Percentiles rank a stretch among this genome's conserved stretches.
Conservation (phyloP, 495 filamentous ascomycete species). For the Hypoxylon fuscum region DNA sequence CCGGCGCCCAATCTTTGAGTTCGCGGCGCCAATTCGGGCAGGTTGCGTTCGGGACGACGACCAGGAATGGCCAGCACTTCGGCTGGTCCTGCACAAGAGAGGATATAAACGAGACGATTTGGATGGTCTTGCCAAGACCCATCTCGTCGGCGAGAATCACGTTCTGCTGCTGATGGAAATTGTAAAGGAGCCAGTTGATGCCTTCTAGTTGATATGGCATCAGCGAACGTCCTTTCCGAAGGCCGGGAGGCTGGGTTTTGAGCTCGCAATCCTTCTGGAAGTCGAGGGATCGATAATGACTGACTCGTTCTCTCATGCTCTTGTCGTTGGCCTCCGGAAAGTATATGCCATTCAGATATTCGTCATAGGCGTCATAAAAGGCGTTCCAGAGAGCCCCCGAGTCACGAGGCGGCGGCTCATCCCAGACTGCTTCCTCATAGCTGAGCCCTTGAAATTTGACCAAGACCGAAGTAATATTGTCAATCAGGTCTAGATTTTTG, state of each 20-base stretch:
- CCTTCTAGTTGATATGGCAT: conserved; percentile 97
- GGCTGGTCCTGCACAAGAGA: conserved; percentile 78
- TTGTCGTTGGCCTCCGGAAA: conserved; percentile 64
- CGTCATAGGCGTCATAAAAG: conserved; percentile 82
- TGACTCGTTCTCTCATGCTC: conserved; percentile 68
- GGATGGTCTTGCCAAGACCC: conserved; percentile 98
- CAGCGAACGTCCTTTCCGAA: conserved; percentile 75
- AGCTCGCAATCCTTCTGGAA: conserved; percentile 74
- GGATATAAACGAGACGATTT: conserved; percentile 84
- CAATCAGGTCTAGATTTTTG: conserved; percentile 72
- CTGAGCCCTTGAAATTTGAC: conserved; percentile 96
- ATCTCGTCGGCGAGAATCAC: conserved; percentile 98
- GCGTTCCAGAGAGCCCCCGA: conserved; percentile 78
- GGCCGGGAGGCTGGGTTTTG: conserved; percentile 73
- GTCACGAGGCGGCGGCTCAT: conserved; percentile 74
- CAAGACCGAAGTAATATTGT: conserved; percentile 72
- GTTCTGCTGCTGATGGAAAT: conserved; percentile 81
- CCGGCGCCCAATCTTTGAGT: conserved; percentile 92
- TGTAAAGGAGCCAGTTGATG: conserved; percentile 96
- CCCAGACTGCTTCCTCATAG: conserved; percentile 94
- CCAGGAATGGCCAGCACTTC: conserved; percentile 87
- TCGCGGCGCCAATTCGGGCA: conserved; percentile 97
- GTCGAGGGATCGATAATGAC: conserved; percentile 65
- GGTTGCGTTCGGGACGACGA: conserved; percentile 94
- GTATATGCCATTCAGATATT: conserved; percentile 80